Percentiles rank a stretch among this genome's conserved stretches.
Conservation (phyloP, 352 stramenopile species). For the Globisporangium acanthophoron region DNA sequence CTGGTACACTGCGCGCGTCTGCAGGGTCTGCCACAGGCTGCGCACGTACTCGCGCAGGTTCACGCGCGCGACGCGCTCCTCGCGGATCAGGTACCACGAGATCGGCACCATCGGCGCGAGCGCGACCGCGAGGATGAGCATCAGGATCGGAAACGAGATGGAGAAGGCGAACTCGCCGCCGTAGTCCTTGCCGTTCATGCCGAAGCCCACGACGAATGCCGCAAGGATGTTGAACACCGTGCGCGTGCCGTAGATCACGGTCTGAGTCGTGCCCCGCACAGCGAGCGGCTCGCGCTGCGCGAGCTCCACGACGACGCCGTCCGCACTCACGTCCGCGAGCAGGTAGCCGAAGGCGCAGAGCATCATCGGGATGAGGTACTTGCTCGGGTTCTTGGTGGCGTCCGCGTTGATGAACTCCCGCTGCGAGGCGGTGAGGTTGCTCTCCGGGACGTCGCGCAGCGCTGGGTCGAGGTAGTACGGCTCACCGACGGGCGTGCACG, state of each 20-base stretch:
- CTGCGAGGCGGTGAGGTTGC: slow-evolving; percentile 20
- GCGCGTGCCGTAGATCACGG: slow-evolving; percentile 16
- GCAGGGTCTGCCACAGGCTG: slow-evolving; percentile 6
- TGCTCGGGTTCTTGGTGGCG: slow-evolving; percentile 6
- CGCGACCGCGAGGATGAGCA: slow-evolving; percentile 19
- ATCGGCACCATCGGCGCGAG: slow-evolving; percentile 12
- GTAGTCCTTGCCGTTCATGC: slow-evolving; percentile 31
- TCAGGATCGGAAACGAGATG: slow-evolving; percentile 22
- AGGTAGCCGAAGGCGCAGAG: slow-evolving; percentile 48
- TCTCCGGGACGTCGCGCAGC: slow-evolving; percentile 20
- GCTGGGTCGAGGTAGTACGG: slow-evolving; percentile 36
- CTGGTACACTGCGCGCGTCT: slow-evolving; percentile 19
- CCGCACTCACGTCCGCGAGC: slow-evolving; percentile 45
- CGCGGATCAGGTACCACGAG: slow-evolving; percentile 18
- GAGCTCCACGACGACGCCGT: slow-evolving; percentile 38
- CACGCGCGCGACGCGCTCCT: slow-evolving; percentile 6
- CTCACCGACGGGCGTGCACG: slow-evolving; percentile 23
- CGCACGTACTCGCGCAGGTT: slow-evolving; percentile 3
- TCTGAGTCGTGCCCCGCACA: slow-evolving; percentile 23
- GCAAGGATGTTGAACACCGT: slow-evolving; percentile 18
- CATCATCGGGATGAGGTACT: slow-evolving; percentile 41
- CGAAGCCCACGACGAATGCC: slow-evolving; percentile 15
- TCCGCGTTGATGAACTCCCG: slow-evolving; percentile 24
- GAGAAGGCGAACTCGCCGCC: slow-evolving; percentile 29
- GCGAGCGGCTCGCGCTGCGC: slow-evolving; percentile 21